A percentile compares a stretch with the other conserved stretches of the same genome.
These are phyloP conservation scores for Dendrostoma leiphaemia DNA, from an alignment of 2,329 filamentous ascomycete genomes.

Conservation along the genomic window DNA sequence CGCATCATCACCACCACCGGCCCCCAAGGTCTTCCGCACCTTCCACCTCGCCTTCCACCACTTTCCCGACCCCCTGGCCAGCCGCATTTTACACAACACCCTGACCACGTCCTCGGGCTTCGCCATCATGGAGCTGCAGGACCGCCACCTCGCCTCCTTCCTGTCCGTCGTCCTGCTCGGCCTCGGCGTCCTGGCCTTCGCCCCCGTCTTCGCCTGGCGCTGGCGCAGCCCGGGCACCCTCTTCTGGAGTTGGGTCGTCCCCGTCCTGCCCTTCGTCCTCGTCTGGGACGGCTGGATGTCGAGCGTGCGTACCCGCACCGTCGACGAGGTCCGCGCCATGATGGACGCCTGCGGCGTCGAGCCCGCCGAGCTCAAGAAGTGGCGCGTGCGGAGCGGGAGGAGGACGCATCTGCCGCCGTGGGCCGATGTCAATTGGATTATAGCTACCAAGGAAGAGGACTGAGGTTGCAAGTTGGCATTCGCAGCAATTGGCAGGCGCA, in stretches of 20 bases:
- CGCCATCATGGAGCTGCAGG: constrained; percentile 74
- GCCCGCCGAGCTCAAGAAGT: constrained; percentile 34
- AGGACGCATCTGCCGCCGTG: constrained; percentile 49
- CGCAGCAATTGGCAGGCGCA: not conserved
- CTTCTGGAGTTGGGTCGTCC: constrained; percentile 65
- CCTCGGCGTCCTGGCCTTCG: constrained; percentile 47
- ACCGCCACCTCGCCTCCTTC: constrained; percentile 55
- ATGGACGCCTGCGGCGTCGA: constrained; percentile 50
- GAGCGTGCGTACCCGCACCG: constrained; percentile 63
- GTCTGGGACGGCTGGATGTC: constrained; percentile 69
- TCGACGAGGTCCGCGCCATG: constrained; percentile 61
- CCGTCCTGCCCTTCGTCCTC: constrained; percentile 65
- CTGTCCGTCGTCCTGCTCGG: constrained; percentile 53
- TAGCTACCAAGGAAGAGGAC: constrained; percentile 39
- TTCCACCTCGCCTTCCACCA: constrained; percentile 78
- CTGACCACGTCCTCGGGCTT: constrained; percentile 65
- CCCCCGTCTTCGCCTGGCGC: constrained; percentile 53
- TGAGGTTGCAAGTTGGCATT: not conserved
- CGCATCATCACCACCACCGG: constrained; percentile 1
- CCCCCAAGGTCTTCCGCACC: constrained; percentile 59
- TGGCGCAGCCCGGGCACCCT: constrained; percentile 53
- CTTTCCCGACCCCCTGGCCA: constrained; percentile 64
- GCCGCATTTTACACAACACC: constrained; percentile 61
- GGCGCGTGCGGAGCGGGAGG: constrained; percentile 48
- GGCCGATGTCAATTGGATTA: constrained; percentile 51